Evolutionary conservation across 2,329 filamentous ascomycete genomes (phyloP), one percentile per base, ranked within the genome.

Genomic region (Mycogone perniciosa): DNA sequence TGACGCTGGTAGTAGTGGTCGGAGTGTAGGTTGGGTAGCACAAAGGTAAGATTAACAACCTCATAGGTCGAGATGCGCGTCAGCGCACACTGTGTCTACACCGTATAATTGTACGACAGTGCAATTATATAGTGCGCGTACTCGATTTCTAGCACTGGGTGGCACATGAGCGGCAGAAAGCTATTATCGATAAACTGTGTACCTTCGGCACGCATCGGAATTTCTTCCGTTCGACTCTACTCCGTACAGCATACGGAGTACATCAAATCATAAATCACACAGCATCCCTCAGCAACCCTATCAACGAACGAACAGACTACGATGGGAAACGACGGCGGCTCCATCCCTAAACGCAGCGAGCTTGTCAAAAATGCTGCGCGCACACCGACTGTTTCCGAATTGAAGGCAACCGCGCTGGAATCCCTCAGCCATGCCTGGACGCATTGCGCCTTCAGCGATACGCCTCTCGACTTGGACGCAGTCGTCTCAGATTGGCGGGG

Each of bases 241-340:
- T 13, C 38, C 38, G 38, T 9, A 37, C 2, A 8, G 20, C 20
- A 20, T 20, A 20, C 20, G 3, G 20, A 2, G 3, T 20, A 20
- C 20, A 20, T 20, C 39, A n/a, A 11, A 20, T 20, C 20, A 20
- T 20, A 20, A 20, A 20, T 20, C 20, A 20, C 3, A 20, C 20
- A 20, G 7, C 26, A 26, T 5, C 11, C 42, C 57, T 2, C 20
- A 20, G 20, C 20, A 20, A 20, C 20, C 20, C 20, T 20, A 20
- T 20, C 20, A 20, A 20, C 20, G 20, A 20, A 20, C 20, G 20
- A 20, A 20, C 20, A 20, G 20, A 20, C 20, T 20, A 65, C 47
- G 60, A 96, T 99, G 93, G 93, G 93, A 67, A 99, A 99, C 73
- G 93, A 99, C 68, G 93, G 93, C 60, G 93, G 93, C 66, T 92